Conservation (phyloP, 352 stramenopile genomes). For the Thalassiosira livingstoniorum region DNA sequence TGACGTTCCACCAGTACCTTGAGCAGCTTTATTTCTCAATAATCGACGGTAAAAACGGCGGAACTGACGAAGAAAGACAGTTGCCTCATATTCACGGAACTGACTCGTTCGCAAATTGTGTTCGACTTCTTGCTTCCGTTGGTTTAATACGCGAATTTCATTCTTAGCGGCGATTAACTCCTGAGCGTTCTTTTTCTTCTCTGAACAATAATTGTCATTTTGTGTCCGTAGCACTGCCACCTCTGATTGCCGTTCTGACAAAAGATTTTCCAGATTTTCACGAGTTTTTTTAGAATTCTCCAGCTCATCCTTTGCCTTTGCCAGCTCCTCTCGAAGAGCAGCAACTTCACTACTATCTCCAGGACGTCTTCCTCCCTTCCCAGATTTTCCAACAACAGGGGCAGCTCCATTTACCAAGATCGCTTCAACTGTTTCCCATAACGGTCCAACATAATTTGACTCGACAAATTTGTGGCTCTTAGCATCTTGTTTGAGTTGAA, state of each 20-base stretch:
- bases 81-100: conserved; percentile 83
- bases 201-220: conserved; percentile 65
- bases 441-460: conserved; percentile 48
- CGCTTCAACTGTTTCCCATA: conserved; percentile 57
- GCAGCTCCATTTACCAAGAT: conserved; percentile 52
- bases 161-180: conserved; percentile 64
- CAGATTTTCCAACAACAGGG: conserved; percentile 25
- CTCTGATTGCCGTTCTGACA: conserved; percentile 66
- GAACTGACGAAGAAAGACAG: conserved; percentile 82
- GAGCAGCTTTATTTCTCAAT: conserved; percentile 70
- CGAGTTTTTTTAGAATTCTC: conserved; percentile 39
- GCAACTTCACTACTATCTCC: conserved; percentile 25
- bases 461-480: conserved; percentile 53
- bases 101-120: conserved; percentile 79
- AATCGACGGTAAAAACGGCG: conserved; percentile 78
- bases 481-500: conserved; percentile 59
- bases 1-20: conserved; percentile 61
- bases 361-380: not conserved
- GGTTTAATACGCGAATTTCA: conserved; percentile 61
- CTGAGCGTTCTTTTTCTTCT: conserved; percentile 65
- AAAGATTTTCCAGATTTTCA: conserved; percentile 56
- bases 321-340: conserved; percentile 39
- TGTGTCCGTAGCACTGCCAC: conserved; percentile 67
- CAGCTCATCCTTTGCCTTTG: conserved; percentile 36
- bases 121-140: conserved; percentile 70